A percentile compares a stretch with the other conserved stretches of the same genome.
Conservation (phyloP, 2,329 filamentous ascomycete species). For the Akanthomyces muscarius region DNA sequence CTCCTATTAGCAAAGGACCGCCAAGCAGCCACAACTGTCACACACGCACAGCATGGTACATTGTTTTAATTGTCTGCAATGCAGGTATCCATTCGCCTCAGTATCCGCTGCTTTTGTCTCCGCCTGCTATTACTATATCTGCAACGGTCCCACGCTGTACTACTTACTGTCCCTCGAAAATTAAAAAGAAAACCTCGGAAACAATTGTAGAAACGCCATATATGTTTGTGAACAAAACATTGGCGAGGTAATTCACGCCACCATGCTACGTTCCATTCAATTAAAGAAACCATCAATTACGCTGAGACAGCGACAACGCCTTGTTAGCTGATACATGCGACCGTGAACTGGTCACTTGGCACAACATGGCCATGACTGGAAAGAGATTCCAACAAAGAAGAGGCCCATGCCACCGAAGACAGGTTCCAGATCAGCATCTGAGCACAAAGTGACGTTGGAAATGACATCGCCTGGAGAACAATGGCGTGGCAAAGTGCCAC, state of each 20-base stretch:
- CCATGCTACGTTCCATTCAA: slow-evolving; percentile 2
- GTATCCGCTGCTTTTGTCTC: not conserved
- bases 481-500: not conserved
- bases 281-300: not conserved
- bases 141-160: slow-evolving; percentile 1
- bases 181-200: not conserved
- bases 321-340: not conserved
- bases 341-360: not conserved
- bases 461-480: not conserved
- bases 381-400: too few species aligned
- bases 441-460: not conserved
- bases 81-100: not conserved
- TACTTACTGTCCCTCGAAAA: not conserved
- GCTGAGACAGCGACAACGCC: not conserved
- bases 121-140: not conserved
- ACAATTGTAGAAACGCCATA: not conserved
- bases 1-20: not conserved
- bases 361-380: not conserved
- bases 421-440: not conserved
- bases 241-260: not conserved
- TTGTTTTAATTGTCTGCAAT: not conserved
- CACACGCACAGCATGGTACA: not conserved
- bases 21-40: slow-evolving; percentile 10
- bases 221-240: not conserved
- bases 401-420: not conserved